phyloP scores from a whole-genome alignment of 495 filamentous ascomycete genomes.

The Penicillium paxilli region DNA sequence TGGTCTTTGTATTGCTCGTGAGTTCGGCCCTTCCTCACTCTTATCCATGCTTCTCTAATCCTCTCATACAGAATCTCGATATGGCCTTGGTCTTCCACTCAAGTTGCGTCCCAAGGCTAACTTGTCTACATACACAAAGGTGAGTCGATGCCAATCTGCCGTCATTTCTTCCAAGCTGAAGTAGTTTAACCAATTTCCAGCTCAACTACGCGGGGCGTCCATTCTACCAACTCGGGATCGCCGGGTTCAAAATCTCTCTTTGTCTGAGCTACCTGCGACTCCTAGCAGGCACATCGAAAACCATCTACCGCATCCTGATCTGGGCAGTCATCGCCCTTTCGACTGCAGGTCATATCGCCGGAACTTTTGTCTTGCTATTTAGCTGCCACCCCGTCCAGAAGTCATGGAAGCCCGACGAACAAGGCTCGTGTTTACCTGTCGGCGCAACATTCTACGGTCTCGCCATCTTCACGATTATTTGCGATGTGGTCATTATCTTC shows the following conservation, averaged over 20 bases:
- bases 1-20: conserved; percentile 51
- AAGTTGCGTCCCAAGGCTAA: conserved; percentile 37
- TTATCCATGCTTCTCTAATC: conserved; percentile 6
- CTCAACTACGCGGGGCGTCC: conserved; percentile 59
- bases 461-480: conserved; percentile 52
- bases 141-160: conserved; percentile 1
- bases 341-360: conserved; percentile 49
- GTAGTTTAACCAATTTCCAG: conserved; percentile 7
- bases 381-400: conserved; percentile 48
- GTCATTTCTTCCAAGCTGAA: neutral
- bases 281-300: conserved; percentile 47
- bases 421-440: conserved; percentile 50
- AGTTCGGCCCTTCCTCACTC: neutral
- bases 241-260: conserved; percentile 60
- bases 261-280: conserved; percentile 57
- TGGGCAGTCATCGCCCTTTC: conserved; percentile 45
- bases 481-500: conserved; percentile 52
- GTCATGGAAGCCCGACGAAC: conserved; percentile 43
- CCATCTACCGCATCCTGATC: conserved; percentile 45
- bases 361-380: conserved; percentile 51
- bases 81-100: conserved; percentile 50
- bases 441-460: conserved; percentile 54
- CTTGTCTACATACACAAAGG: conserved; percentile 41
- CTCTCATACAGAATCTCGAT: conserved; percentile 44
- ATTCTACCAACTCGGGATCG: conserved; percentile 59